Conservation (phyloP, 305 asterid genomes). For the Ajuga reptans region DNA sequence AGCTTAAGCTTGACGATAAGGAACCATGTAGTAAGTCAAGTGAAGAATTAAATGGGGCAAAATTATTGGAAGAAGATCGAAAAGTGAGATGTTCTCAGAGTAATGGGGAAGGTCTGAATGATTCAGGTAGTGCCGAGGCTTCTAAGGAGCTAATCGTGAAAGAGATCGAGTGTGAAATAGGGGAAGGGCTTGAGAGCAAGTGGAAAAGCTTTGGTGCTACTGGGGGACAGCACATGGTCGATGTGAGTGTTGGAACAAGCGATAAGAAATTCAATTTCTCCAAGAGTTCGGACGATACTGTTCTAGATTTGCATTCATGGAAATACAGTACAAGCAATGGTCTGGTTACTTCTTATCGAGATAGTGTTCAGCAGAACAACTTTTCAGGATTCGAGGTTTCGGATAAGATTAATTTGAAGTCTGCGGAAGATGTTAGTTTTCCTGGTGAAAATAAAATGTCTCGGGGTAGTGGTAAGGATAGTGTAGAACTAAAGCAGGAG, state of each 20-base stretch:
- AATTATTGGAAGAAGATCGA: slow-evolving; percentile 28
- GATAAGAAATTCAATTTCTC: slow-evolving; percentile 47
- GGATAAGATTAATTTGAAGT: slow-evolving; percentile 32
- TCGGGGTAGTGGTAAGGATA: slow-evolving; percentile 40
- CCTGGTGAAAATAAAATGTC: slow-evolving; percentile 40
- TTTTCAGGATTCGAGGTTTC: slow-evolving; percentile 47
- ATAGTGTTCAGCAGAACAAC: slow-evolving; percentile 27
- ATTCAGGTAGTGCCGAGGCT: slow-evolving; percentile 33
- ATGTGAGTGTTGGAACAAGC: slow-evolving; percentile 46
- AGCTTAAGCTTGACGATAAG: slow-evolving; percentile 46
- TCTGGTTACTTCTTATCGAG: slow-evolving; percentile 30
- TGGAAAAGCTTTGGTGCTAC: slow-evolving; percentile 42
- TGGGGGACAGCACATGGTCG: slow-evolving; percentile 41
- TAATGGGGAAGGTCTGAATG: slow-evolving; percentile 35
- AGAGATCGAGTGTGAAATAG: slow-evolving; percentile 73
- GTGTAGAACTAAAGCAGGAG: slow-evolving; percentile 28
- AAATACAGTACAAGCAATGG: slow-evolving; percentile 41
- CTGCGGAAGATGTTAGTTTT: slow-evolving; percentile 33
- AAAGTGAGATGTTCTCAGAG: slow-evolving; percentile 21
- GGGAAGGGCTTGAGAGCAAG: slow-evolving; percentile 47
- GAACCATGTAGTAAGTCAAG: slow-evolving; percentile 30
- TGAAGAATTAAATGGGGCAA: slow-evolving; percentile 41
- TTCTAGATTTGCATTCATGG: slow-evolving; percentile 49
- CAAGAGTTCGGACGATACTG: slow-evolving; percentile 50
- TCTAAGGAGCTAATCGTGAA: slow-evolving; percentile 79